Evolutionary conservation across 768 basidiomycete species (phyloP).

Genomic region (Leccinum rimulosum): DNA sequence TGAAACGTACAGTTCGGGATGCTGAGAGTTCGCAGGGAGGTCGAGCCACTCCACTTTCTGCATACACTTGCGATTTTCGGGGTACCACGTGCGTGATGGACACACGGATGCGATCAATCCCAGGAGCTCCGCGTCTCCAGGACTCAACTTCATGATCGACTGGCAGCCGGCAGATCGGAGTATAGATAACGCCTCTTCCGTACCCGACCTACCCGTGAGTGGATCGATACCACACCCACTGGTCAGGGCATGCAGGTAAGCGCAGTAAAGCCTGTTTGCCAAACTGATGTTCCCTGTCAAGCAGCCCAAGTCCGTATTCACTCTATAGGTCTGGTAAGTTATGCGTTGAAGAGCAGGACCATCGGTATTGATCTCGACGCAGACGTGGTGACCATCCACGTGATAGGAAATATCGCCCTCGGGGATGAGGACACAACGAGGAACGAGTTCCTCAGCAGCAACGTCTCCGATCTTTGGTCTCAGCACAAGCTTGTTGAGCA

Average conservation of each 20-base stretch:
- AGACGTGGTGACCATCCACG: constrained; percentile 15
- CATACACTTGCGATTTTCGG: constrained; percentile 37
- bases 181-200: constrained; percentile 41
- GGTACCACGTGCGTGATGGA: constrained; percentile 39
- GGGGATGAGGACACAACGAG: constrained; percentile 39
- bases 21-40: constrained; percentile 28
- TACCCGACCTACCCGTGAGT: constrained; percentile 42
- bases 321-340: constrained; percentile 28
- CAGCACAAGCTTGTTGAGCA: constrained; percentile 40
- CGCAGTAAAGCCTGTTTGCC: constrained; percentile 33
- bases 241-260: constrained; percentile 46
- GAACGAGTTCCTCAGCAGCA: neutral
- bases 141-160: constrained; percentile 39
- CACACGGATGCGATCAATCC: constrained; percentile 32
- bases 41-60: constrained; percentile 36
- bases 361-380: constrained; percentile 9
- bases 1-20: constrained; percentile 26
- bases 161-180: constrained; percentile 36
- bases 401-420: constrained; percentile 26
- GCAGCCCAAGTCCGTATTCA: constrained; percentile 32
- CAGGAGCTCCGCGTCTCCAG: constrained; percentile 33
- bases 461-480: constrained; percentile 20
- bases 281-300: constrained; percentile 28
- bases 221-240: constrained; percentile 44
- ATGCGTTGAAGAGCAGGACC: neutral